Conservation (phyloP, 345 rosid genomes). For the Hypericum androsaemum region DNA sequence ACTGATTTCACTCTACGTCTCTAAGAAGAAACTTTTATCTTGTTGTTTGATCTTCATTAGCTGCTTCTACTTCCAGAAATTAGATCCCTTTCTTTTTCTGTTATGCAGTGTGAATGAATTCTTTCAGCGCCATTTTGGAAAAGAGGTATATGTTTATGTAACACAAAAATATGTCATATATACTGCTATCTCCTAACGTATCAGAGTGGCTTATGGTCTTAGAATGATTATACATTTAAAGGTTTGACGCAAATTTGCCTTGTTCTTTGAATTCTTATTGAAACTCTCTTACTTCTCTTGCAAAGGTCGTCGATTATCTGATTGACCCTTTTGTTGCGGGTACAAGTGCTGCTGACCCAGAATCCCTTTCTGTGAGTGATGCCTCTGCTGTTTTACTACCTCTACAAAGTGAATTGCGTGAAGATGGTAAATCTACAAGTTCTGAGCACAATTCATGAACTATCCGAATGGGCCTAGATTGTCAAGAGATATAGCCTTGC, state of each 20-base stretch:
- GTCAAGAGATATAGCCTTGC: background rate
- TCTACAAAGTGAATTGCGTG: constrained; percentile 9
- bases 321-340: constrained; percentile 94
- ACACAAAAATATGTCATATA: too few species aligned
- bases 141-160: constrained; percentile 40
- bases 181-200: constrained; percentile 7
- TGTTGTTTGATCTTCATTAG: background rate
- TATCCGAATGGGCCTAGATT: too few species aligned
- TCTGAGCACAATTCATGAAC: background rate
- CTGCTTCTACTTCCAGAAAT: background rate
- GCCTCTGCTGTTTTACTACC: constrained; percentile 5
- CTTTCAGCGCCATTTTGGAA: constrained; percentile 77
- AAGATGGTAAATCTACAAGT: background rate
- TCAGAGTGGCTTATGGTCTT: background rate
- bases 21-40: background rate
- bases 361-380: constrained; percentile 82
- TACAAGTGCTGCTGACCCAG: constrained; percentile 79
- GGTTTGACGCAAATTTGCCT: background rate
- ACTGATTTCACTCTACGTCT: background rate
- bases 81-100: constrained; percentile 11
- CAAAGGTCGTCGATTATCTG: constrained; percentile 88
- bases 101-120: constrained; percentile 59
- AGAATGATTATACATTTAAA: constrained; percentile 1
- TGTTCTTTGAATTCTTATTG: constrained; percentile 7
- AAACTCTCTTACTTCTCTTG: constrained; percentile 10